Base-by-base conservation (phyloP, 2,329 filamentous ascomycete genomes). In the Calonectria pseudoturangicola region DNA sequence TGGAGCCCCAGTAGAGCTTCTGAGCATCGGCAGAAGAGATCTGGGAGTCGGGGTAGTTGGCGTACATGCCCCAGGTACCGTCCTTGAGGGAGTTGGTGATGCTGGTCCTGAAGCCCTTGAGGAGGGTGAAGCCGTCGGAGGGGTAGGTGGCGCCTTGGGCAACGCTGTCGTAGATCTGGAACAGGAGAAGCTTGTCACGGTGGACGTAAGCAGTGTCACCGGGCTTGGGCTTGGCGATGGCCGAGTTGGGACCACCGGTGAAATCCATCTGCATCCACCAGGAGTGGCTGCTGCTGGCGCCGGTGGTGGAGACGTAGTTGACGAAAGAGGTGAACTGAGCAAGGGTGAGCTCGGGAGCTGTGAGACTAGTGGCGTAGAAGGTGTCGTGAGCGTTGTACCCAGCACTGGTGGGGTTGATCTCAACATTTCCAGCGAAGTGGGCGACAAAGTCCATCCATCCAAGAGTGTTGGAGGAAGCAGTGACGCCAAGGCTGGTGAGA, bases 101-200 rank as follows among this genome's bases (percentile, higher is more conserved):
- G 65, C 80, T 84, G 48, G 74, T 69, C 4, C 82, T 75, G 66
- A 86, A 84, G 13, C 79, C 78, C 54, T 82, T 75, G 45, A 86
- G 77, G 3, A 83, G 74, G 1, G 76, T 62, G 64, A 84, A 84
- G 0, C 85, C 85, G 15, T 82, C 80, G 3, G 74, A 60, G 0
- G 84, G 84, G 65, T 84, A 86, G 10, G 73, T 60, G 1, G 62
- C 30, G 4, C 70, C 75, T 13, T 72, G 62, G 0, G 74, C 56
- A 2, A 81, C 81, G 2, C 84, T 80, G 77, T 89, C 88, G 69
- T 86, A 85, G 66, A 89, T 84, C 76, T 91, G 87, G 69, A 87
- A 88, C 7, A 91, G 86, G 1, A 89, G 84, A 15, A 90, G 84
- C 73, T 86, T 84, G 66, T 86, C 82, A 13, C 84, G 85, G 73